phyloP scores from a whole-genome alignment of 257 asterid species.

The Penstemon barbatus region DNA sequence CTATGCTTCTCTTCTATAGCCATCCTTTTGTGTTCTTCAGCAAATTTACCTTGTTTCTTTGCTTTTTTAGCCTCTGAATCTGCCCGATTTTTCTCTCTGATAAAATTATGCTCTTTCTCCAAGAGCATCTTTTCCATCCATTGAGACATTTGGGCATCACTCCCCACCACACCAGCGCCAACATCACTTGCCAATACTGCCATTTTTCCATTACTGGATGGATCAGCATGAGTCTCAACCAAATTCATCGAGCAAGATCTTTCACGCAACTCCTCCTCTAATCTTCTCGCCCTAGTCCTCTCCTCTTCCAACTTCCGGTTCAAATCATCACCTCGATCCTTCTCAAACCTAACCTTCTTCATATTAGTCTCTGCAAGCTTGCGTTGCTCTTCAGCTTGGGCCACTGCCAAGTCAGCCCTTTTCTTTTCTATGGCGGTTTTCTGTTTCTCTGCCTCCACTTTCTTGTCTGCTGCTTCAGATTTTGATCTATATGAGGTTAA shows the following conservation, averaged over 20 bases:
- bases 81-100: constrained; percentile 44
- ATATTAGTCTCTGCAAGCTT: constrained; percentile 48
- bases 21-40: constrained; percentile 48
- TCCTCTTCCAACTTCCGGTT: constrained; percentile 55
- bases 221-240: constrained; percentile 30
- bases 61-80: constrained; percentile 60
- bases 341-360: constrained; percentile 63
- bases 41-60: constrained; percentile 54
- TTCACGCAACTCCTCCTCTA: constrained; percentile 47
- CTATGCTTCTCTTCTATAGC: constrained; percentile 55
- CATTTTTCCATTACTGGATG: constrained; percentile 28
- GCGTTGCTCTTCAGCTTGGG: constrained; percentile 49
- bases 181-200: constrained; percentile 25
- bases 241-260: constrained; percentile 35
- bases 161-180: constrained; percentile 29
- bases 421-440: constrained; percentile 49
- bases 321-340: constrained; percentile 52
- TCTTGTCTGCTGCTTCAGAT: constrained; percentile 51
- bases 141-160: constrained; percentile 29
- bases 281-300: constrained; percentile 38
- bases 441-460: constrained; percentile 57
- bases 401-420: constrained; percentile 53
- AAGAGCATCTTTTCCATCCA: constrained; percentile 40
- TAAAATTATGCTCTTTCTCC: constrained; percentile 43
- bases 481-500: constrained; percentile 48